phyloP scores from a whole-genome alignment of 2,329 filamentous ascomycete genomes.

The Niveomyces coronatus region DNA sequence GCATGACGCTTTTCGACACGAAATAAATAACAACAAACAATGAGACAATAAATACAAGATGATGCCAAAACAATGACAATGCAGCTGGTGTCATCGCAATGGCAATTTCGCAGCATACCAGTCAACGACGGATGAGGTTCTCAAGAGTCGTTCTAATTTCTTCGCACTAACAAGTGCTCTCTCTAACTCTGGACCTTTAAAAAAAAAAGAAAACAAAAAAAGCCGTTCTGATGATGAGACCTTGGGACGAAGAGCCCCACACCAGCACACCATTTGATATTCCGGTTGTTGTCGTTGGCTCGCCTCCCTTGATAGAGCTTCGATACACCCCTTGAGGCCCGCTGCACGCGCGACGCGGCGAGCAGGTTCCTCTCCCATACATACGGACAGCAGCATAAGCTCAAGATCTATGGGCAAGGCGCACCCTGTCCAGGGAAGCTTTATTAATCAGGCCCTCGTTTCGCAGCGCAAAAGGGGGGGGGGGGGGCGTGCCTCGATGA shows the following conservation, averaged over 20 bases:
- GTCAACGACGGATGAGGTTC: conserved; percentile 1
- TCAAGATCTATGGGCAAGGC: no score
- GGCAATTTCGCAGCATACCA: conserved; percentile 9
- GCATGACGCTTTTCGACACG: no score
- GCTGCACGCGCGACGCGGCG: no score
- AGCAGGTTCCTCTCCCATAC: no score
- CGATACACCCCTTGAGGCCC: no score
- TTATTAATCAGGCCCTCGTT: no score
- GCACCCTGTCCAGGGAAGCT: no score
- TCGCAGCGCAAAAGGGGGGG: not conserved
- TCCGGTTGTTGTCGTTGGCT: no score
- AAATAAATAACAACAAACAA: conserved; percentile 1
- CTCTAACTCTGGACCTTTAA: not conserved
- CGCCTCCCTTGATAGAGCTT: not conserved
- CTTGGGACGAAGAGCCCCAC: conserved; percentile 2
- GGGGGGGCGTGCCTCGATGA: conserved; percentile 5
- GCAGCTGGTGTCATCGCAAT: conserved; percentile 3
- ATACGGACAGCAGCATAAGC: no score
- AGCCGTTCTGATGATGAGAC: conserved; percentile 1
- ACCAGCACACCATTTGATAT: not conserved
- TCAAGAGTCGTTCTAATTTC: not conserved
- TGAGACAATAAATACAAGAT: not conserved
- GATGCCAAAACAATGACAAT: not conserved
- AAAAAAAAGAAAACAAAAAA: not conserved
- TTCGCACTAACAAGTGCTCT: not conserved